A percentile compares a stretch with the other conserved stretches of the same genome.
These are phyloP conservation scores for Phytophthora litchii DNA, from an alignment of 352 stramenopile species.

Conservation along the genomic window DNA sequence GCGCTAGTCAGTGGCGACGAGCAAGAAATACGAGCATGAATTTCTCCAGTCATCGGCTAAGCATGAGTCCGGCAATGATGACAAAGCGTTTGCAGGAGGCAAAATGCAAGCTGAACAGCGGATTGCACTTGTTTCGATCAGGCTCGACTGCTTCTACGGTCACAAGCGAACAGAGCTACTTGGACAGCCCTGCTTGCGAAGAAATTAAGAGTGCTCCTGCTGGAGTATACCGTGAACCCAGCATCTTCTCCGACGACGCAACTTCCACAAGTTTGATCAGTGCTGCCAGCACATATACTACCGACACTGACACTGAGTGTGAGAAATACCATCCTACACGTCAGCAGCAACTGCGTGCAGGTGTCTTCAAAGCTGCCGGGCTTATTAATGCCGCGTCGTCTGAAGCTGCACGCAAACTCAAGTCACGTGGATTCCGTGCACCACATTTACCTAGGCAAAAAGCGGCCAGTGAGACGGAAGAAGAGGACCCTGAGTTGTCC, in stretches of 20 bases:
- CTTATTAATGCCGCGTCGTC: constrained; percentile 54
- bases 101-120: constrained; percentile 35
- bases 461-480: constrained; percentile 43
- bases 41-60: constrained; percentile 40
- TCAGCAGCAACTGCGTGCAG: constrained; percentile 45
- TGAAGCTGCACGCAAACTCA: constrained; percentile 64
- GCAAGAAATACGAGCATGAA: constrained; percentile 36
- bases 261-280: constrained; percentile 21
- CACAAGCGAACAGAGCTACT: constrained; percentile 56
- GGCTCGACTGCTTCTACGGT: constrained; percentile 52
- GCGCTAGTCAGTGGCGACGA: constrained; percentile 32
- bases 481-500: constrained; percentile 39
- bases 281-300: constrained; percentile 9
- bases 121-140: constrained; percentile 51
- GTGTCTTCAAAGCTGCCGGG: constrained; percentile 51
- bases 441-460: constrained; percentile 31
- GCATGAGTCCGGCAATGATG: constrained; percentile 34
- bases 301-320: constrained; percentile 1
- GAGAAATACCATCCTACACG: constrained; percentile 18
- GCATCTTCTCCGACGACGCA: constrained; percentile 18
- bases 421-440: constrained; percentile 32
- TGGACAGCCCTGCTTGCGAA: constrained; percentile 34
- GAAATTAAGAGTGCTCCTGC: constrained; percentile 30
- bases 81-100: constrained; percentile 37
- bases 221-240: constrained; percentile 26